A percentile compares a stretch with the other conserved stretches of the same genome.
These are phyloP conservation scores for Hawksworthiomyces lignivorus DNA, from an alignment of 2,329 filamentous ascomycete species.

Conservation along the genomic window DNA sequence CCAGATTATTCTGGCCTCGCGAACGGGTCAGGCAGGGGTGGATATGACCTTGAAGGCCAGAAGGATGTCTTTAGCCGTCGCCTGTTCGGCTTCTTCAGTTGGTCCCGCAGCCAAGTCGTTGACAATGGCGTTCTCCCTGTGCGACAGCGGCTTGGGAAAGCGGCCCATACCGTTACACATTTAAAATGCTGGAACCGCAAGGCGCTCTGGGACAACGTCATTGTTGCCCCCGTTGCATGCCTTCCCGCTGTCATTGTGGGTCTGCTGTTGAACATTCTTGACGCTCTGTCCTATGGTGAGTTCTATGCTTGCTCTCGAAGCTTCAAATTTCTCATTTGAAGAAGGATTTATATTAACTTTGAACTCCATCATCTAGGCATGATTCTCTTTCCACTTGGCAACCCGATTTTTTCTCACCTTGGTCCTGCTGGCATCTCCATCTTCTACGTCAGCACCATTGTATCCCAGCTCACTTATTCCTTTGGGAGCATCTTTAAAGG, in stretches of 20 bases:
- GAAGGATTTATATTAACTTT: too few relatives aligned
- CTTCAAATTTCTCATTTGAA: too few relatives aligned
- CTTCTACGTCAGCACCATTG: constrained; percentile 96
- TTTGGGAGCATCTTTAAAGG: constrained; percentile 81
- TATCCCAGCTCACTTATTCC: constrained; percentile 87
- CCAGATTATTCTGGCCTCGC: constrained; percentile 19
- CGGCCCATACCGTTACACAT: constrained; percentile 34
- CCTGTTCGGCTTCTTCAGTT: constrained; percentile 6
- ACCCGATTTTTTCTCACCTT: constrained; percentile 74
- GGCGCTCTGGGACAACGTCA: constrained; percentile 53
- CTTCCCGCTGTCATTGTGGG: constrained; percentile 85
- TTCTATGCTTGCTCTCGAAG: too few relatives aligned
- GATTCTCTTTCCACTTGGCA: constrained; percentile 89
- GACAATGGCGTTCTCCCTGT: too few relatives aligned
- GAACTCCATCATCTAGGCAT: constrained; percentile 53
- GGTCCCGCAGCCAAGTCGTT: too few relatives aligned
- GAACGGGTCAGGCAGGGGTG: background rate
- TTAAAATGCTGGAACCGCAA: constrained; percentile 67
- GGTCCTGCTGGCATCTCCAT: constrained; percentile 95
- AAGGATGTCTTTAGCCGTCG: constrained; percentile 23
- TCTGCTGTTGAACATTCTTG: constrained; percentile 81
- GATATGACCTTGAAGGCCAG: constrained; percentile 43
- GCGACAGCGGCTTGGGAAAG: background rate
- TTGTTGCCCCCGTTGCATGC: constrained; percentile 62
- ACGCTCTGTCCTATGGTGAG: constrained; percentile 84